These are phyloP conservation scores for Leccinum olivaceopallidum DNA, from an alignment of 768 basidiomycete genomes.

Conservation along the genomic window DNA sequence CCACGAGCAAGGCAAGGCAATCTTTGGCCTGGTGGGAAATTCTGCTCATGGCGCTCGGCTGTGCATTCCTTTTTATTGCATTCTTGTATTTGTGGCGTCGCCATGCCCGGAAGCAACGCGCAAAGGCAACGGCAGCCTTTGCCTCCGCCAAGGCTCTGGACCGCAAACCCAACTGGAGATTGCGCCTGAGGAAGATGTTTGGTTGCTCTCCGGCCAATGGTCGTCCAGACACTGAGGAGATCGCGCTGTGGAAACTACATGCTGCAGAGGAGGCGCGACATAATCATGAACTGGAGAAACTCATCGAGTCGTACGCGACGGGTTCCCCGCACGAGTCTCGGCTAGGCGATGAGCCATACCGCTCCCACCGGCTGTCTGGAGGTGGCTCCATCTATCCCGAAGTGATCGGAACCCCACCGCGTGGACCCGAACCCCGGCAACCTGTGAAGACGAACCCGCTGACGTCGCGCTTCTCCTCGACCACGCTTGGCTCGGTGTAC, in stretches of 20 bases:
- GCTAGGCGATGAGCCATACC: constrained; percentile 25
- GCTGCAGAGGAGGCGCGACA: constrained; percentile 52
- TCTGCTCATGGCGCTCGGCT: constrained; percentile 78
- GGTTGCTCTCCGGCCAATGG: constrained; percentile 39
- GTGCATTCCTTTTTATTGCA: constrained; percentile 72
- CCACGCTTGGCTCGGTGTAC: constrained; percentile 40
- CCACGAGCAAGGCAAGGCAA: constrained; percentile 39
- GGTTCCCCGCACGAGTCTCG: constrained; percentile 37
- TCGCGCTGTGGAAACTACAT: constrained; percentile 50
- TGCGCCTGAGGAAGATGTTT: constrained; percentile 57
- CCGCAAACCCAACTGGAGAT: constrained; percentile 51
- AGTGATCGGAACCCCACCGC: constrained; percentile 61
- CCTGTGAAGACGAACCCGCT: constrained; percentile 54
- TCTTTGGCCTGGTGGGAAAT: constrained; percentile 81
- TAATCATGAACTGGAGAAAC: constrained; percentile 50
- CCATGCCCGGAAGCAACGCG: constrained; percentile 65
- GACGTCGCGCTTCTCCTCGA: constrained; percentile 50
- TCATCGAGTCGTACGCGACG: constrained; percentile 47
- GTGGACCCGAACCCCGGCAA: constrained; percentile 70
- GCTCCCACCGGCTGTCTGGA: constrained; percentile 39
- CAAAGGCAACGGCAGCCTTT: constrained; percentile 64
- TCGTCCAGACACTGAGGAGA: constrained; percentile 42
- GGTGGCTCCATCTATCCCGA: constrained; percentile 65
- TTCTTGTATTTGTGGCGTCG: constrained; percentile 71
- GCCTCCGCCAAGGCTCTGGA: constrained; percentile 58